A percentile compares a stretch with the other conserved stretches of the same genome.
Evolutionary conservation across 2,329 filamentous ascomycete genomes (phyloP).

Genomic region (Gaeumannomyces sp.): DNA sequence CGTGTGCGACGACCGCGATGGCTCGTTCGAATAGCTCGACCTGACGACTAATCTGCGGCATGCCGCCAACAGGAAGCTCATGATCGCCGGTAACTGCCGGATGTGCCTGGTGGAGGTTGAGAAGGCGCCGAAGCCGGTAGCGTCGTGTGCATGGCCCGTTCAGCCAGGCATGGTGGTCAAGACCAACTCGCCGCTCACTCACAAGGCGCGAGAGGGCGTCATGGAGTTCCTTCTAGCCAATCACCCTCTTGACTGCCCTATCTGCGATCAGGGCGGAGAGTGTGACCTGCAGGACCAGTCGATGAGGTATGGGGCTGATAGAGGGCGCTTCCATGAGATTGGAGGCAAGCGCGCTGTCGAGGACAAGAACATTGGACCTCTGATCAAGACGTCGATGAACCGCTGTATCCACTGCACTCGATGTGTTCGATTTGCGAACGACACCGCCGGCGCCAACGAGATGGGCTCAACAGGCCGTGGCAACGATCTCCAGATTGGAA

Average conservation of each 20-base stretch:
- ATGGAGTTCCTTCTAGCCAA: slow-evolving; percentile 99
- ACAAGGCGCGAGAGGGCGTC: slow-evolving; percentile 97
- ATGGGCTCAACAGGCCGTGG: slow-evolving; percentile 91
- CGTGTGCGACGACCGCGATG: background rate
- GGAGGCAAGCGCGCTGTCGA: slow-evolving; percentile 95
- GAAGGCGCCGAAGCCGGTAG: slow-evolving; percentile 90
- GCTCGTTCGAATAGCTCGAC: background rate
- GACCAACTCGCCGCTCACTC: slow-evolving; percentile 90
- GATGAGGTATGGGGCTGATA: slow-evolving; percentile 95
- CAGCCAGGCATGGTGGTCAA: slow-evolving; percentile 99
- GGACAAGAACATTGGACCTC: slow-evolving; percentile 97
- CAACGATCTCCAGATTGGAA: slow-evolving; percentile 96
- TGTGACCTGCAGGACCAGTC: slow-evolving; percentile 99
- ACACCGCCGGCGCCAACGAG: slow-evolving; percentile 91
- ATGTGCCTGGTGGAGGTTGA: slow-evolving; percentile 99
- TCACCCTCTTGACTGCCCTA: slow-evolving; percentile 91
- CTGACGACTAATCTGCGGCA: slow-evolving; percentile 27
- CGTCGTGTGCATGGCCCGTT: slow-evolving; percentile 97
- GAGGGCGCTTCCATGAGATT: slow-evolving; percentile 94
- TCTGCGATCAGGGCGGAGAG: slow-evolving; percentile 98
- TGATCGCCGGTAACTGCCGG: slow-evolving; percentile 98
- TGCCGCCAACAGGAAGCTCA: slow-evolving; percentile 66
- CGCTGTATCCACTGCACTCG: slow-evolving; percentile 98
- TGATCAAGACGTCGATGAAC: slow-evolving; percentile 99
- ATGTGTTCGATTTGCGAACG: slow-evolving; percentile 96